Evolutionary conservation across 1,139 yeast genomes (phyloP).

Genomic region (Candida mesenterica): DNA sequence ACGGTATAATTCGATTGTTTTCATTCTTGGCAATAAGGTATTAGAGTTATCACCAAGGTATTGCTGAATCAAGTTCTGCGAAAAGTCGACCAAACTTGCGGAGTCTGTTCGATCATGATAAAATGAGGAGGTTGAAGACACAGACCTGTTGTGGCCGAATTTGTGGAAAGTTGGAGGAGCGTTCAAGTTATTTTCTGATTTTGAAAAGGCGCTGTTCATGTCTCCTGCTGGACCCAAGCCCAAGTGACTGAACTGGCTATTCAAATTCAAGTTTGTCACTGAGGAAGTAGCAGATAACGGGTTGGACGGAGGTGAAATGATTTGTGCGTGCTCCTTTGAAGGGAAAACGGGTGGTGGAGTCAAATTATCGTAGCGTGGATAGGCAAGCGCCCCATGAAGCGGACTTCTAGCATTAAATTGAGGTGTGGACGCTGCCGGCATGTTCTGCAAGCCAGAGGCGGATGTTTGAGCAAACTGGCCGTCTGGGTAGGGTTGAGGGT

Average conservation of each 20-base stretch:
- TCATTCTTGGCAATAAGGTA: conserved; percentile 70
- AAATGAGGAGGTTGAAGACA: conserved; percentile 40
- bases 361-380: conserved; percentile 11
- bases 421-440: background rate
- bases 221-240: conserved; percentile 1
- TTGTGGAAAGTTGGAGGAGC: conserved; percentile 15
- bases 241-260: conserved; percentile 7
- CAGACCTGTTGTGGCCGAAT: conserved; percentile 36
- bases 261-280: conserved; percentile 36
- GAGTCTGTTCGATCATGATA: conserved; percentile 36
- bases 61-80: conserved; percentile 44
- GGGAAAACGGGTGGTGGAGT: conserved; percentile 18
- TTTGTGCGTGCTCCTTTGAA: conserved; percentile 5
- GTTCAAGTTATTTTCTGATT: conserved; percentile 30
- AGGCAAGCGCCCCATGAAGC: conserved; percentile 4
- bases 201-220: conserved; percentile 16
- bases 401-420: conserved; percentile 3
- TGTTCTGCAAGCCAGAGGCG: background rate
- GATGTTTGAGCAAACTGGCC: background rate
- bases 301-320: conserved; percentile 29
- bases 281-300: conserved; percentile 40
- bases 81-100: conserved; percentile 38
- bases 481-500: too few relatives aligned
- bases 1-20: conserved; percentile 84
- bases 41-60: conserved; percentile 54